These are phyloP conservation scores for Onygenales sp. DNA, from an alignment of 2,329 filamentous ascomycete species.

Conservation along the genomic window DNA sequence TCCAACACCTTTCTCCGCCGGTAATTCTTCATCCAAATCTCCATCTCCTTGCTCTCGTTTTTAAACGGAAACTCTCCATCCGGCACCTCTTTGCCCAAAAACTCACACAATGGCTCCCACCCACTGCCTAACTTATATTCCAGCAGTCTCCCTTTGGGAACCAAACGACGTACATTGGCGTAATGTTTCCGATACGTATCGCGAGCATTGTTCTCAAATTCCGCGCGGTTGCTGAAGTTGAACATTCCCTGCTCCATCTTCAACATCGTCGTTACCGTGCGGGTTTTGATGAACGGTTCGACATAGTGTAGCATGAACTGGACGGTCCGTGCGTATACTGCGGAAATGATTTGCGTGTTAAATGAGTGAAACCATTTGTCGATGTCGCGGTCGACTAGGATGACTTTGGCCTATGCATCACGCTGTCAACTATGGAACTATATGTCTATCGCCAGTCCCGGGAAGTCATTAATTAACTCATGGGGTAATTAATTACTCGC, in stretches of 20 bases:
- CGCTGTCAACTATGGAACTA: not conserved
- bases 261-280: not conserved
- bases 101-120: constrained; percentile 33
- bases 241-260: not conserved
- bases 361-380: constrained; percentile 2
- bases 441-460: not conserved
- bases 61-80: constrained; percentile 5
- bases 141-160: constrained; percentile 8
- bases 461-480: too few relatives aligned
- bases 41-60: constrained; percentile 4
- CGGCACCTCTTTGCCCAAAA: constrained; percentile 7
- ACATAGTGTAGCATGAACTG: not conserved
- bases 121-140: constrained; percentile 25
- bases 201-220: not conserved
- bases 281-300: not conserved
- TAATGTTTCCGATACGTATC: not conserved
- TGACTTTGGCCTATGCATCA: not conserved
- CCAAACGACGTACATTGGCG: not conserved
- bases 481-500: not conserved
- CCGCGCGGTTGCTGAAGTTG: not conserved
- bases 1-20: not conserved
- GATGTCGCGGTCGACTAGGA: constrained; percentile 2
- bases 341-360: not conserved
- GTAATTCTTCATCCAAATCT: not conserved
- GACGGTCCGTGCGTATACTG: not conserved